These are phyloP conservation scores for Pichia sp. DNA, from an alignment of 1,139 yeast genomes.

Conservation along the genomic window DNA sequence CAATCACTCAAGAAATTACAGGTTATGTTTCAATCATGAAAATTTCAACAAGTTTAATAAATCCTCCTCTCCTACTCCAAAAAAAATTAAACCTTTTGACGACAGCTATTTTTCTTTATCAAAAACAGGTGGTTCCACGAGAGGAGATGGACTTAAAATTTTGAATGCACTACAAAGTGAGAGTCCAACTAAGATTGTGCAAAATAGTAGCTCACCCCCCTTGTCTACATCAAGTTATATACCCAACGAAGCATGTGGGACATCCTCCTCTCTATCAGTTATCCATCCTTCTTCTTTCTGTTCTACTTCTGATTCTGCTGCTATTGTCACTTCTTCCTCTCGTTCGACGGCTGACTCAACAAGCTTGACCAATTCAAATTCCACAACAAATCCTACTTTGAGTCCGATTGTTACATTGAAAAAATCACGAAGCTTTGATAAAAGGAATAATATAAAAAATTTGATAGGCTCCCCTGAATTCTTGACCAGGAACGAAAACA, in stretches of 20 bases:
- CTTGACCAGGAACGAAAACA: neutral
- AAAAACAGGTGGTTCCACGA: neutral
- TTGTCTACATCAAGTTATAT: neutral
- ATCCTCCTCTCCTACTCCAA: constrained; percentile 4
- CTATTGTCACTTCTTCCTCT: too few relatives aligned
- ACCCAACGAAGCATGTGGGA: neutral
- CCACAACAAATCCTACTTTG: neutral
- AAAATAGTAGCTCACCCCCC: neutral
- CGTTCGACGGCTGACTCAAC: neutral
- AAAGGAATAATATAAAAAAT: constrained; percentile 3
- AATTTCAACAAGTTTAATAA: constrained; percentile 1
- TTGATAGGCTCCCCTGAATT: constrained; percentile 8
- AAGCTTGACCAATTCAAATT: neutral
- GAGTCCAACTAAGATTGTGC: neutral
- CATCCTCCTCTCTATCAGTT: neutral
- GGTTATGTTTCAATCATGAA: constrained; percentile 41
- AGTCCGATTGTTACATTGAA: constrained; percentile 4
- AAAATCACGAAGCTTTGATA: constrained; percentile 17
- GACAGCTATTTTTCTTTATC: constrained; percentile 1
- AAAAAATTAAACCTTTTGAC: neutral
- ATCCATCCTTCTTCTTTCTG: neutral
- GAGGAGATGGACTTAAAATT: too few relatives aligned
- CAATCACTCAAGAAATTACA: constrained; percentile 57
- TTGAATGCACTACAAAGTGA: neutral
- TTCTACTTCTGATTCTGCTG: neutral